phyloP scores from a whole-genome alignment of 805 yeast species.

The Kluyveromyces starmeri region DNA sequence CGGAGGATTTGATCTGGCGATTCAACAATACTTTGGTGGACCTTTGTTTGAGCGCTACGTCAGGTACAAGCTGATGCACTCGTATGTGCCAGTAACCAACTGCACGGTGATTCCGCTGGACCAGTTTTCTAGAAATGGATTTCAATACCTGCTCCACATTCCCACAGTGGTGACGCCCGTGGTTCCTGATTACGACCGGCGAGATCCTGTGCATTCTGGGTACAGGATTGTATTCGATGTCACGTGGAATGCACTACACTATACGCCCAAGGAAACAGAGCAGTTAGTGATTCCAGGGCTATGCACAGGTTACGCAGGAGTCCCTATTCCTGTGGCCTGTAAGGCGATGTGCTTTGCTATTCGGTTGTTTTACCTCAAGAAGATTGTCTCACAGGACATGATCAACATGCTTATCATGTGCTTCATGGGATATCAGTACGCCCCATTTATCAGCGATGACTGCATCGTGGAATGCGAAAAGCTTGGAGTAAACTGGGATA shows the following conservation, averaged over 20 bases:
- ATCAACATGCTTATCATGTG: conserved; percentile 22
- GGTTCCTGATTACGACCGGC: conserved; percentile 11
- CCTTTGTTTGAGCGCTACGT: conserved; percentile 23
- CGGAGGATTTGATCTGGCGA: conserved; percentile 42
- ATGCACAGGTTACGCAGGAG: conserved; percentile 28
- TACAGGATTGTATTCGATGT: conserved; percentile 24
- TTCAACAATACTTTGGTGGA: conserved; percentile 22
- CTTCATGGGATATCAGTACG: conserved; percentile 18
- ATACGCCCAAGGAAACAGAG: conserved; percentile 16
- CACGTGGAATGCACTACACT: conserved; percentile 20
- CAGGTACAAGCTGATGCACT: conserved; percentile 14
- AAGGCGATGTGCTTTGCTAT: conserved; percentile 26
- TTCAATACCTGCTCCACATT: conserved; percentile 23
- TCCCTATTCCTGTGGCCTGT: conserved; percentile 20
- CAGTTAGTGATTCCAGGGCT: conserved; percentile 25
- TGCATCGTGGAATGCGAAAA: conserved; percentile 17
- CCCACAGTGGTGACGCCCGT: conserved; percentile 28
- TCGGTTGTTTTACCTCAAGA: conserved; percentile 14
- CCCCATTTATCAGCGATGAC: conserved; percentile 14
- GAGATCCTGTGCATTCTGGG: conserved; percentile 16
- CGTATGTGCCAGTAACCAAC: conserved; percentile 22
- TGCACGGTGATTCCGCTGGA: conserved; percentile 17
- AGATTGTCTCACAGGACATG: conserved; percentile 15
- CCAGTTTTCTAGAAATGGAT: conserved; percentile 9
- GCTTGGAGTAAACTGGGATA: conserved; percentile 13